These are phyloP conservation scores for Eucalyptus erythrocorys DNA, from an alignment of 345 rosid genomes.

Conservation along the genomic window DNA sequence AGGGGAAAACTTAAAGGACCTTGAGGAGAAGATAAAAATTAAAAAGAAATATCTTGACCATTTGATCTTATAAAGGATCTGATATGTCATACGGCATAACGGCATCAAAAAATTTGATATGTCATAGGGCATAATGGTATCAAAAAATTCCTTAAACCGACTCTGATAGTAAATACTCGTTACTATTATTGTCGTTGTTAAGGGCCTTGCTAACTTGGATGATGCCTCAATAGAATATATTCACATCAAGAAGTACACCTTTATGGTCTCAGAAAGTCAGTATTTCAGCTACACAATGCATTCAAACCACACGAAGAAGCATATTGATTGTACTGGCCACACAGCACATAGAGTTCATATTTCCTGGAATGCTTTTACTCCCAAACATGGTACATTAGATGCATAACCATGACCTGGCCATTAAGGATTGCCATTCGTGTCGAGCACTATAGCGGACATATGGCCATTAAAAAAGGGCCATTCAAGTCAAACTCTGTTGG, in stretches of 20 bases:
- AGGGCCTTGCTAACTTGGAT: background rate
- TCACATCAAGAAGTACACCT: background rate
- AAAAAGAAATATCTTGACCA: background rate
- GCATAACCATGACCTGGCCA: background rate
- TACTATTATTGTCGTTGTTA: background rate
- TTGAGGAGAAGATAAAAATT: background rate
- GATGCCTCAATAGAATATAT: background rate
- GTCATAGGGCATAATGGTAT: background rate
- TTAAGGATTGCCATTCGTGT: background rate
- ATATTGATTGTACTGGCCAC: background rate
- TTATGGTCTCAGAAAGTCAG: background rate
- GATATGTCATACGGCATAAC: background rate
- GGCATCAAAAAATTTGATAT: background rate
- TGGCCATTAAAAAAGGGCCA: background rate
- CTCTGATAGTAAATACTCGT: background rate
- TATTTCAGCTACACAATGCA: background rate
- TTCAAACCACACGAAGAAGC: background rate
- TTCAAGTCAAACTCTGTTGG: background rate
- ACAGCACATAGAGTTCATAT: background rate
- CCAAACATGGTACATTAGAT: background rate
- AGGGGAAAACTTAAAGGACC: background rate
- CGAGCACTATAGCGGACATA: background rate
- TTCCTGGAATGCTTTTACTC: background rate
- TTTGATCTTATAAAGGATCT: background rate
- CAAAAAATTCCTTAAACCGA: background rate